phyloP scores from a whole-genome alignment of 2,329 filamentous ascomycete genomes.

The Alternaria ventricosa region DNA sequence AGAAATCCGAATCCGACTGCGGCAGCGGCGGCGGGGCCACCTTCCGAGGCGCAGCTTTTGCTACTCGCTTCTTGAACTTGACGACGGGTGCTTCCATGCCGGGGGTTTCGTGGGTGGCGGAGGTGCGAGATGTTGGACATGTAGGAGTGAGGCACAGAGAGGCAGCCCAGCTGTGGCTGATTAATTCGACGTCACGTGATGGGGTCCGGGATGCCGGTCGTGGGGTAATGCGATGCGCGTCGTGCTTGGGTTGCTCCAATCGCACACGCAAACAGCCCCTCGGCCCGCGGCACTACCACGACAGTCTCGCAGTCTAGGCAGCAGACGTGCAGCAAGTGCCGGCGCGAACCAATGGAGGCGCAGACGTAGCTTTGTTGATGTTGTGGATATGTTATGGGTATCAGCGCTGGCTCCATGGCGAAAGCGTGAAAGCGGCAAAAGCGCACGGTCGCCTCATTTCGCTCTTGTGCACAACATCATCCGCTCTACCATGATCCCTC shows the following conservation, averaged over 20 bases:
- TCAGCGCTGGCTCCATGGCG: slow-evolving; percentile 7
- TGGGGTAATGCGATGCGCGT: slow-evolving; percentile 12
- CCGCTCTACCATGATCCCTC: slow-evolving; percentile 25
- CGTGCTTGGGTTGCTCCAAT: slow-evolving; percentile 20
- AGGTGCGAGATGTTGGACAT: slow-evolving; percentile 2
- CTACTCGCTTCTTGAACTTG: slow-evolving; percentile 84
- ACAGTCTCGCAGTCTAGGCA: slow-evolving; percentile 17
- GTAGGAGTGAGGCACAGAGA: slow-evolving; percentile 18
- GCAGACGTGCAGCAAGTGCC: slow-evolving; percentile 15
- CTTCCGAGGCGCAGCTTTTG: slow-evolving; percentile 81
- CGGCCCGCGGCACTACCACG: slow-evolving; percentile 21
- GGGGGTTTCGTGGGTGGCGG: slow-evolving; percentile 16
- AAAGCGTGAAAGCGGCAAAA: slow-evolving; percentile 12
- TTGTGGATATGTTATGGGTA: slow-evolving; percentile 10
- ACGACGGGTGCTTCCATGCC: slow-evolving; percentile 60
- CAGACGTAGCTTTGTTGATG: slow-evolving; percentile 22
- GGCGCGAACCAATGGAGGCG: slow-evolving; percentile 14
- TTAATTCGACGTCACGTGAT: slow-evolving; percentile 22
- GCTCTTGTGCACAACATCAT: slow-evolving; percentile 38
- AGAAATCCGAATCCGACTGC: slow-evolving; percentile 58
- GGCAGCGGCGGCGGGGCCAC: slow-evolving; percentile 82
- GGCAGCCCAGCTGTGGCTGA: slow-evolving; percentile 35
- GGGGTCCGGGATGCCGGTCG: slow-evolving; percentile 8
- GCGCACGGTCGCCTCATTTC: slow-evolving; percentile 19
- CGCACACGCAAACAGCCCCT: slow-evolving; percentile 22